phyloP scores from a whole-genome alignment of 257 asterid species.

The Oldenlandia corymbosa region DNA sequence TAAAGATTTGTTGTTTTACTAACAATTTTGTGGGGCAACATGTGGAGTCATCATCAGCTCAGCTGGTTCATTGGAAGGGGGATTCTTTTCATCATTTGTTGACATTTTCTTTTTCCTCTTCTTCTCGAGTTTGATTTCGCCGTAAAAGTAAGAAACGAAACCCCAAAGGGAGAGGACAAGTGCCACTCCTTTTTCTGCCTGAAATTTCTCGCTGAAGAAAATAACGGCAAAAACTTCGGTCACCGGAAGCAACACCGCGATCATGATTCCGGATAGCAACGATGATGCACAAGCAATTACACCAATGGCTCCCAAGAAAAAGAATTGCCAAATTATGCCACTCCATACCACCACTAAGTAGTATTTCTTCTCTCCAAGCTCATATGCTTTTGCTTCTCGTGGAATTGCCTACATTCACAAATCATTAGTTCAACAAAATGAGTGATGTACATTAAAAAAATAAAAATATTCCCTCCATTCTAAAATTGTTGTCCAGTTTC shows the following conservation, averaged over 20 bases:
- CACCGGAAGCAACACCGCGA: slow-evolving; percentile 17
- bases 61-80: neutral
- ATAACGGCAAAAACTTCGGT: slow-evolving; percentile 24
- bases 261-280: slow-evolving; percentile 13
- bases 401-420: slow-evolving; percentile 17
- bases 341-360: slow-evolving; percentile 13
- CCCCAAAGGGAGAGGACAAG: slow-evolving; percentile 35
- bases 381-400: slow-evolving; percentile 23
- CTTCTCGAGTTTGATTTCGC: slow-evolving; percentile 21
- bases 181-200: slow-evolving; percentile 20
- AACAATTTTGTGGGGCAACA: slow-evolving; percentile 5
- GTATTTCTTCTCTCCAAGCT: slow-evolving; percentile 23
- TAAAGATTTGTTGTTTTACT: neutral
- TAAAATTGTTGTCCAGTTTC: no score
- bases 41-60: slow-evolving; percentile 10
- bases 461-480: no score
- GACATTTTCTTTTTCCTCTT: neutral
- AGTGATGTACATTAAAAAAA: no score
- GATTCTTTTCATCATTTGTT: neutral
- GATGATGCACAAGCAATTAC: slow-evolving; percentile 24
- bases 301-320: slow-evolving; percentile 24
- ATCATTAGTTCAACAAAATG: no score
- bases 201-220: slow-evolving; percentile 19
- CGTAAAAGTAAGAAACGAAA: slow-evolving; percentile 32
- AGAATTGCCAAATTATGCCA: slow-evolving; percentile 21